Conservation (phyloP, 768 basidiomycete genomes). For the Pleurotus salmoneostramineus region DNA sequence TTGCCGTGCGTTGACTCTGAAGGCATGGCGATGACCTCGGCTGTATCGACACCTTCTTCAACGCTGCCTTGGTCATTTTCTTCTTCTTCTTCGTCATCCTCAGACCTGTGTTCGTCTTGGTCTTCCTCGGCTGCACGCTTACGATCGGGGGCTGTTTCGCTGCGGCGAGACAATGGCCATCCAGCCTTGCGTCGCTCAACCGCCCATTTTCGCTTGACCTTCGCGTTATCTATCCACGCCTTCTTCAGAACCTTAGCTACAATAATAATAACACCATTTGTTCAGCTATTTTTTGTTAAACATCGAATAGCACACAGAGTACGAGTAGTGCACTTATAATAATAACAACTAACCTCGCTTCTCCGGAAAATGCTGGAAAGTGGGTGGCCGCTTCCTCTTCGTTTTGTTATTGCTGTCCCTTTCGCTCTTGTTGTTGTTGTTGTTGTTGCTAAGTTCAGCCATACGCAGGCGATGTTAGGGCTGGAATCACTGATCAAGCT, state of each 20-base stretch:
- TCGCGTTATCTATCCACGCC: conserved; percentile 73
- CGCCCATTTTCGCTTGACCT: conserved; percentile 78
- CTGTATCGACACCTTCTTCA: conserved; percentile 9
- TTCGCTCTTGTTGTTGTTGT: neutral
- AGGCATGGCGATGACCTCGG: neutral
- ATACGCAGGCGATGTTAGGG: too few relatives aligned
- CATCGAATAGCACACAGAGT: too few relatives aligned
- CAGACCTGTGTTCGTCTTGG: conserved; percentile 14
- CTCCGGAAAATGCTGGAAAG: conserved; percentile 63
- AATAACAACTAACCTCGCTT: conserved; percentile 55
- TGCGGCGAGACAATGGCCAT: conserved; percentile 9
- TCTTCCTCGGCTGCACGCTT: neutral
- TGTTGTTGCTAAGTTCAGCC: neutral
- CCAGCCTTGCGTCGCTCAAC: conserved; percentile 55
- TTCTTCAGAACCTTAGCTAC: conserved; percentile 79
- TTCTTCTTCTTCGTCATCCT: conserved; percentile 14
- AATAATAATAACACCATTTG: neutral
- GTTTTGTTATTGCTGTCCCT: too few relatives aligned
- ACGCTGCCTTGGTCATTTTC: neutral
- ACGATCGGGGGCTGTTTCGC: too few relatives aligned
- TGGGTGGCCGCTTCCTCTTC: conserved; percentile 52
- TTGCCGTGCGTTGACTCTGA: too few relatives aligned
- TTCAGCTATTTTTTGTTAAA: too few relatives aligned
- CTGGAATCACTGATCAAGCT: too few relatives aligned
- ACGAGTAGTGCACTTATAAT: too few relatives aligned